Conservation (phyloP, 345 rosid genomes). For the Syzygium aromaticum region DNA sequence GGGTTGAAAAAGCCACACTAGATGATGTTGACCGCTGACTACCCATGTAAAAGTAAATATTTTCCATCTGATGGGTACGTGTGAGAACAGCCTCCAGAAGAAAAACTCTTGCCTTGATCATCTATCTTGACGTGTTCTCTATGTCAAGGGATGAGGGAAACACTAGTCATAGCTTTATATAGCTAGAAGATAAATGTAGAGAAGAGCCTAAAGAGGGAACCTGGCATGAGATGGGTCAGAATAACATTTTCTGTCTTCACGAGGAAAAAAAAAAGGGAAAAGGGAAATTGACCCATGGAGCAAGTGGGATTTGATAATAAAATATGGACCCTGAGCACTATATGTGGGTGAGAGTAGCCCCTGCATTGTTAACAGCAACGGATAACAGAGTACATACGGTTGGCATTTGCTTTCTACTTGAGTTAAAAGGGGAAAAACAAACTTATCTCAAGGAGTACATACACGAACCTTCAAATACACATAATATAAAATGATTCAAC, state of each 20-base stretch:
- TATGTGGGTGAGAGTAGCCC: slow-evolving; percentile 17
- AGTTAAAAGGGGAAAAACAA: not conserved
- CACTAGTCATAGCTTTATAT: not conserved
- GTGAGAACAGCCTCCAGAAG: not conserved
- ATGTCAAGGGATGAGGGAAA: not conserved
- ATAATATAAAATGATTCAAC: not conserved
- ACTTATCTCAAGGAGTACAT: not conserved
- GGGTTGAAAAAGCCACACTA: not conserved
- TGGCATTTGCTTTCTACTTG: not conserved
- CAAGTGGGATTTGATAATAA: not conserved
- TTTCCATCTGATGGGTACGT: not conserved
- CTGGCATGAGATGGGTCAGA: not conserved
- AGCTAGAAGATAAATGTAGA: not conserved
- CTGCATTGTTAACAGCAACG: not conserved
- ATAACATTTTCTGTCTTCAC: not conserved
- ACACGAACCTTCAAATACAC: not conserved
- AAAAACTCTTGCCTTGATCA: not conserved
- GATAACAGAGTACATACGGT: not conserved
- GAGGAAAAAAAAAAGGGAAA: not conserved
- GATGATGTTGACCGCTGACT: not conserved
- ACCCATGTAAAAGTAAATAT: not conserved
- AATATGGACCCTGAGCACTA: slow-evolving; percentile 28
- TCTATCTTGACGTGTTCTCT: not conserved
- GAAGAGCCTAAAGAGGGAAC: not conserved
- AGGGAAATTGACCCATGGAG: not conserved